phyloP scores from a whole-genome alignment of 352 stramenopile species.

The Globisporangium orthogonon region DNA sequence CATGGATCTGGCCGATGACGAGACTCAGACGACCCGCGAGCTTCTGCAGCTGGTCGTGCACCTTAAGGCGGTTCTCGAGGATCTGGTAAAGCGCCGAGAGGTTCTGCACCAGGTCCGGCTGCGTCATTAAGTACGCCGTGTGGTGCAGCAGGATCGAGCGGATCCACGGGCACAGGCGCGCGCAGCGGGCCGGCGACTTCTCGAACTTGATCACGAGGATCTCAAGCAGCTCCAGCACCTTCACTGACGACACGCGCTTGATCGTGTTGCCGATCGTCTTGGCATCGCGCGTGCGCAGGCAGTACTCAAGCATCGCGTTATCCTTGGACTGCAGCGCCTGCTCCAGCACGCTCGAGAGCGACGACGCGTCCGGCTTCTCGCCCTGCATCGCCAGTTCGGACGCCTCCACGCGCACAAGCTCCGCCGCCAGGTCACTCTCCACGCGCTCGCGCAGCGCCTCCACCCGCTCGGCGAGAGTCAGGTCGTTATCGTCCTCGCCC shows the following conservation, averaged over 20 bases:
- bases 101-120: constrained; percentile 77
- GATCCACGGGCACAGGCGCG: constrained; percentile 77
- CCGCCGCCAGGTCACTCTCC: constrained; percentile 57
- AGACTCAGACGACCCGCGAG: constrained; percentile 74
- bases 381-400: constrained; percentile 21
- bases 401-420: constrained; percentile 43
- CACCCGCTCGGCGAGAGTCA: constrained; percentile 72
- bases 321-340: constrained; percentile 83
- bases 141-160: constrained; percentile 77
- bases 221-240: constrained; percentile 71
- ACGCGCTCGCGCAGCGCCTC: constrained; percentile 72
- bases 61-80: constrained; percentile 72
- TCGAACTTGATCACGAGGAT: constrained; percentile 83
- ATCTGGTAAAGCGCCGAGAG: constrained; percentile 82
- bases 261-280: constrained; percentile 79
- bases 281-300: constrained; percentile 59
- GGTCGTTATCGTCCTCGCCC: constrained; percentile 40
- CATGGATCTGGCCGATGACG: constrained; percentile 80
- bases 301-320: constrained; percentile 84
- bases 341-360: constrained; percentile 73
- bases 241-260: constrained; percentile 62
- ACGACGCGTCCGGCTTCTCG: constrained; percentile 75
- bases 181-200: constrained; percentile 70
- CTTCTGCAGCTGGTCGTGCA: constrained; percentile 80
- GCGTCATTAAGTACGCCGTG: constrained; percentile 80